These are phyloP conservation scores for Hypoxylon sp. DNA, from an alignment of 2,329 filamentous ascomycete genomes.

Conservation along the genomic window DNA sequence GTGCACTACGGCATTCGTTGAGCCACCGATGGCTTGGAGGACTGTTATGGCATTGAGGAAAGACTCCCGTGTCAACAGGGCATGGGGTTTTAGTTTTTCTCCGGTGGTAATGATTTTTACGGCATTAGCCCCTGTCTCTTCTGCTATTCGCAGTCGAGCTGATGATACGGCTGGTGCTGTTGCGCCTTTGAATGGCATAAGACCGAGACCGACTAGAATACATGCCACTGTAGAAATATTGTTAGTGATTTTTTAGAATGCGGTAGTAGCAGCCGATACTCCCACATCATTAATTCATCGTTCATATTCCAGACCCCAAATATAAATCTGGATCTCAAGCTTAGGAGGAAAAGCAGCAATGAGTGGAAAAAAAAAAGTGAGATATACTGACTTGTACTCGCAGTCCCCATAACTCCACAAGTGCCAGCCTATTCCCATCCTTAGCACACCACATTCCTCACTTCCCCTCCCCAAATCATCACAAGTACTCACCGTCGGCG, in stretches of 20 bases:
- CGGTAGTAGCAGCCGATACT: not conserved
- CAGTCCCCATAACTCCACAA: slow-evolving; percentile 93
- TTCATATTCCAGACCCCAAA: not conserved
- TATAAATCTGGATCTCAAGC: not conserved
- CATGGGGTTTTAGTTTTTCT: slow-evolving; percentile 77
- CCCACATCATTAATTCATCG: not conserved
- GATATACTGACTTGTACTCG: slow-evolving; percentile 74
- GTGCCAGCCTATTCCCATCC: slow-evolving; percentile 71
- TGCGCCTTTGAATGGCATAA: slow-evolving; percentile 82
- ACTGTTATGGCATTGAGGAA: slow-evolving; percentile 91
- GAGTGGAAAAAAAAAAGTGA: not conserved
- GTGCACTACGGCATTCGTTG: slow-evolving; percentile 88
- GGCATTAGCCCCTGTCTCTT: slow-evolving; percentile 77
- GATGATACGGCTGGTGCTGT: slow-evolving; percentile 85
- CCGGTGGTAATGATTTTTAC: slow-evolving; percentile 76
- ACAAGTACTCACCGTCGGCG: slow-evolving; percentile 70
- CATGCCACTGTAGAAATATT: slow-evolving; percentile 72
- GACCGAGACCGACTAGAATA: slow-evolving; percentile 84
- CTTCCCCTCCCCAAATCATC: not conserved
- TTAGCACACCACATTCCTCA: slow-evolving; percentile 20
- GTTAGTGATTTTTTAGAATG: slow-evolving; percentile 9
- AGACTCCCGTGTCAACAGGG: slow-evolving; percentile 79
- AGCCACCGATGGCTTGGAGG: slow-evolving; percentile 87
- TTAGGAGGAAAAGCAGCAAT: slow-evolving; percentile 10
- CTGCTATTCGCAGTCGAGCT: slow-evolving; percentile 84